phyloP scores from a whole-genome alignment of 495 filamentous ascomycete species.

The Elaphomyces granulatus region DNA sequence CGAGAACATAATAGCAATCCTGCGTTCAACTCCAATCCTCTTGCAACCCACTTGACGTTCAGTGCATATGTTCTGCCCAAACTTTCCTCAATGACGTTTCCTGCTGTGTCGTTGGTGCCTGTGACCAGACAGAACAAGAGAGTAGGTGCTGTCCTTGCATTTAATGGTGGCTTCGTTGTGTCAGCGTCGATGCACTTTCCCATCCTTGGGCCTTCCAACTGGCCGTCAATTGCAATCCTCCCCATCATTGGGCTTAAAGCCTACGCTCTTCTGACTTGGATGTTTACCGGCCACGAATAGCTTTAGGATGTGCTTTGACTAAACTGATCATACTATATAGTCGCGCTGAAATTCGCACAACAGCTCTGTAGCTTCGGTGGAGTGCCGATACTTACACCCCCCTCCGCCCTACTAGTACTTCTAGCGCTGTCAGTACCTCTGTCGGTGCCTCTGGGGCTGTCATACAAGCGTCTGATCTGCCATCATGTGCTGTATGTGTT shows the following conservation, averaged over 20 bases:
- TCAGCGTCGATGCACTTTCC: background rate
- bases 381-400: constrained; percentile 22
- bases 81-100: constrained; percentile 46
- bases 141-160: constrained; percentile 23
- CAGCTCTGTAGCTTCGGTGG: constrained; percentile 34
- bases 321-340: too few relatives aligned
- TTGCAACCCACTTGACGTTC: constrained; percentile 43
- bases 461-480: constrained; percentile 33
- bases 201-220: too few relatives aligned
- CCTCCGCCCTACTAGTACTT: constrained; percentile 18
- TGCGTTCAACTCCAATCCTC: constrained; percentile 38
- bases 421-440: constrained; percentile 7
- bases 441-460: too few relatives aligned
- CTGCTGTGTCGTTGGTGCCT: constrained; percentile 49
- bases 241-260: too few relatives aligned
- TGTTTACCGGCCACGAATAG: too few relatives aligned
- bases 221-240: too few relatives aligned
- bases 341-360: constrained; percentile 34
- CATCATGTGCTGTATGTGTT: constrained; percentile 37
- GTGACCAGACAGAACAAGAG: constrained; percentile 39
- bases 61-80: constrained; percentile 52
- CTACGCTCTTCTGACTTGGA: background rate
- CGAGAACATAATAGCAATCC: constrained; percentile 23
- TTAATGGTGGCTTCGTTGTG: background rate
- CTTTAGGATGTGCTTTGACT: too few relatives aligned